Percentiles rank a stretch among this genome's conserved stretches.
Conservation (phyloP, 495 filamentous ascomycete genomes). For the Darksidea phi region DNA sequence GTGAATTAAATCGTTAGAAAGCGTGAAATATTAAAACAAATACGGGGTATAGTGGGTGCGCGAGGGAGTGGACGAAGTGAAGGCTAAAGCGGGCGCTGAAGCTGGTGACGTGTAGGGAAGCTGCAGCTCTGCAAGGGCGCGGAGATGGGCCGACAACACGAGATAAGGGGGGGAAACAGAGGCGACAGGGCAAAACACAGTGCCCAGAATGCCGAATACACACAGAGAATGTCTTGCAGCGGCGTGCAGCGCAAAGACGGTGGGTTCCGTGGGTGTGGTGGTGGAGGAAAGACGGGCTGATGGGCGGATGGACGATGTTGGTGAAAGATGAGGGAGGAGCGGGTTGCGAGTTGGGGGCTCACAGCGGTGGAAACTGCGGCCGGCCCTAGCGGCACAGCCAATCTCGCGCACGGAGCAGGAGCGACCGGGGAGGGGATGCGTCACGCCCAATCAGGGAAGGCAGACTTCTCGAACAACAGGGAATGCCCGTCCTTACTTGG, state of each 20-base stretch:
- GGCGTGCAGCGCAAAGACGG: conserved; percentile 11
- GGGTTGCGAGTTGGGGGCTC: not conserved
- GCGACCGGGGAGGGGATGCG: not conserved
- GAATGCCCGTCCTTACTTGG: no score
- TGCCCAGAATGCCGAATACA: conserved; percentile 6
- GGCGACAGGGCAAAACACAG: conserved; percentile 8
- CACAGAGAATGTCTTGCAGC: conserved; percentile 15
- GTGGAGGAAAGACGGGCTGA: conserved; percentile 10
- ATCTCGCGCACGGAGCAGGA: conserved; percentile 22
- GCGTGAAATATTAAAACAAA: conserved; percentile 24
- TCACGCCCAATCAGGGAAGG: not conserved
- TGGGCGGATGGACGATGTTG: conserved; percentile 4
- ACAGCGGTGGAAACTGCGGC: conserved; percentile 13
- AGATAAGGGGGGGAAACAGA: conserved; percentile 15
- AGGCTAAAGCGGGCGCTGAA: not conserved
- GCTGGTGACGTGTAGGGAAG: conserved; percentile 26
- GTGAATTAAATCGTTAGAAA: conserved; percentile 2
- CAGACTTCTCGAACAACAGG: no score
- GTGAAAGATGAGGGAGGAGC: conserved; percentile 10
- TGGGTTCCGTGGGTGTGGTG: conserved; percentile 11
- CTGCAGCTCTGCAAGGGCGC: conserved; percentile 28
- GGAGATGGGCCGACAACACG: conserved; percentile 17
- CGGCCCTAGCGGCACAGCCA: conserved; percentile 11
- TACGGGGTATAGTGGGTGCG: conserved; percentile 11
- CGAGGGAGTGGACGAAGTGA: conserved; percentile 36